A percentile compares a stretch with the other conserved stretches of the same genome.
These are phyloP conservation scores for Rhynchospora breviuscula DNA, from an alignment of 176 grass and related monocot genomes.

Conservation along the genomic window DNA sequence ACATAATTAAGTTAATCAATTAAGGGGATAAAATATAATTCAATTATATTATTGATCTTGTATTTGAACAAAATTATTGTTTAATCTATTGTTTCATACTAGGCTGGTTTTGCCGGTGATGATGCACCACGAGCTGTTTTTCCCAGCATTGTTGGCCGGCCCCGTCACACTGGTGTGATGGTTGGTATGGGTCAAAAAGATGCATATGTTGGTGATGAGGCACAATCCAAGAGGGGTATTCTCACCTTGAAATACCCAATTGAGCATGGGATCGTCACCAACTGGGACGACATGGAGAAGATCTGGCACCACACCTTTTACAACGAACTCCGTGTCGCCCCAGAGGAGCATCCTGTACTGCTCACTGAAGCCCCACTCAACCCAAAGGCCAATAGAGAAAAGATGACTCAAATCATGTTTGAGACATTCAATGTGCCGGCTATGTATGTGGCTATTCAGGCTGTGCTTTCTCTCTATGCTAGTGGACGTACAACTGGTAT, in stretches of 20 bases:
- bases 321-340: constrained; percentile 76
- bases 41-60: neutral
- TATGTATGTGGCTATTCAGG: constrained; percentile 84
- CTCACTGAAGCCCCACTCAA: constrained; percentile 74
- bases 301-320: constrained; percentile 94
- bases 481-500: constrained; percentile 79
- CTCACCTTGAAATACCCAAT: constrained; percentile 84
- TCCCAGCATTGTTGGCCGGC: constrained; percentile 83
- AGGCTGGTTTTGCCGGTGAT: constrained; percentile 90
- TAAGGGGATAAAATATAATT: neutral
- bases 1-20: neutral
- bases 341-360: constrained; percentile 76
- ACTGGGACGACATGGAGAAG: constrained; percentile 97
- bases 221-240: constrained; percentile 84
- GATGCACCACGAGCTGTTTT: constrained; percentile 83
- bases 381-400: constrained; percentile 87
- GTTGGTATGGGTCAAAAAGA: constrained; percentile 95
- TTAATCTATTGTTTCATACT: constrained; percentile 15
- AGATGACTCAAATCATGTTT: constrained; percentile 97
- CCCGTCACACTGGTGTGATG: constrained; percentile 87
- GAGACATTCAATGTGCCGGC: constrained; percentile 75
- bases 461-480: constrained; percentile 77
- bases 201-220: constrained; percentile 83
- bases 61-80: neutral
- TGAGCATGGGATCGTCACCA: constrained; percentile 71